Percentiles rank a stretch among this genome's conserved stretches.
phyloP scores from a whole-genome alignment of 345 rosid species.

The rapeseed (Brassica napus) region DNA sequence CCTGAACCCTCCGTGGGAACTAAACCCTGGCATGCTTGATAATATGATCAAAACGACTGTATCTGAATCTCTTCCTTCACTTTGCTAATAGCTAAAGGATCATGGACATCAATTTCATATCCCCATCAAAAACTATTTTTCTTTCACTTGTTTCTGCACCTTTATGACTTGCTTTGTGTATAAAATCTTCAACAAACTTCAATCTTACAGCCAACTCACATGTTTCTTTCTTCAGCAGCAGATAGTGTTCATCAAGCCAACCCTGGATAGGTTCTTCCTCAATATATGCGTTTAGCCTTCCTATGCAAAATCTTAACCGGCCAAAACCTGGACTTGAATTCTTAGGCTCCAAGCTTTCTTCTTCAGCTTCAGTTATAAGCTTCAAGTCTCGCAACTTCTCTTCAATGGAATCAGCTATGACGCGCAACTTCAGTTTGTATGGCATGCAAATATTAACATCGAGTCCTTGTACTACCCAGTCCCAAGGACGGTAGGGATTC shows the following conservation, averaged over 20 bases:
- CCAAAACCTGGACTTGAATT: conserved; percentile 78
- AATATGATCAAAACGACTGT: conserved; percentile 78
- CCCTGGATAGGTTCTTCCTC: conserved; percentile 99
- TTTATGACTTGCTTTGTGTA: conserved; percentile 47
- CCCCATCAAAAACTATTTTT: conserved; percentile 55
- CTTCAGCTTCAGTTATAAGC: conserved; percentile 70
- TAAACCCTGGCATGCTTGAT: conserved; percentile 78
- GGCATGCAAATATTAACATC: conserved; percentile 87
- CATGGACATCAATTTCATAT: conserved; percentile 58
- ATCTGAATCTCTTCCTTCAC: conserved; percentile 68
- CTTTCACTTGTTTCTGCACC: conserved; percentile 54
- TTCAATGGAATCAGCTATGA: conserved; percentile 91
- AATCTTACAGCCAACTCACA: conserved; percentile 85
- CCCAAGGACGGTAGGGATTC: conserved; percentile 62
- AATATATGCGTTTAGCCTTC: conserved; percentile 76
- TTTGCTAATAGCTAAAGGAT: conserved; percentile 55
- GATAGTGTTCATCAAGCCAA: conserved; percentile 97
- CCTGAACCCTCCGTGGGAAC: conserved; percentile 77
- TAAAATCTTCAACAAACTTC: conserved; percentile 71
- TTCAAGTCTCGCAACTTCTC: conserved; percentile 85
- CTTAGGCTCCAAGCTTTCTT: conserved; percentile 67
- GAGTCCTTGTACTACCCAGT: conserved; percentile 91
- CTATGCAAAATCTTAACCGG: conserved; percentile 66
- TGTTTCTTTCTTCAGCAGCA: conserved; percentile 77
- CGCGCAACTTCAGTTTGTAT: conserved; percentile 85